Percentiles rank a stretch among this genome's conserved stretches.
These are phyloP conservation scores for Phytophthora multivora DNA, from an alignment of 352 stramenopile genomes.

Conservation along the genomic window DNA sequence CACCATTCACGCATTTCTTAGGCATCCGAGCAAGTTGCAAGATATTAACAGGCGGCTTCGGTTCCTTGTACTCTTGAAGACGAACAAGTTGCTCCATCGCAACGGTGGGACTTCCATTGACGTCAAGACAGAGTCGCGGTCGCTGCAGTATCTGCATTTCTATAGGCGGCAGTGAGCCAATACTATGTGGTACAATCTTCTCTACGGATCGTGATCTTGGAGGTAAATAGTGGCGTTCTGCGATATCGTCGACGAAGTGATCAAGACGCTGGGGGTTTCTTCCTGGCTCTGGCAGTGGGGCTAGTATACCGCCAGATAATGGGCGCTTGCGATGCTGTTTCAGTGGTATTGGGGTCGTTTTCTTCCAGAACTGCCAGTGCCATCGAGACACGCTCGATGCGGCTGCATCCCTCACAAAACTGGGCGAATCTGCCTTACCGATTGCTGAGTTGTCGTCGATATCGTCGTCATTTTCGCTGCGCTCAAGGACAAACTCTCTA, in stretches of 20 bases:
- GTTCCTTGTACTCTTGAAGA: slow-evolving; percentile 42
- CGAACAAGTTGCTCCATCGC: slow-evolving; percentile 58
- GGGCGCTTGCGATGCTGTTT: slow-evolving; percentile 20
- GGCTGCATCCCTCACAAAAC: slow-evolving; percentile 10
- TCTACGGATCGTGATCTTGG: slow-evolving; percentile 1
- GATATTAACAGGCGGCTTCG: slow-evolving; percentile 26
- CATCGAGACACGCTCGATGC: slow-evolving; percentile 13
- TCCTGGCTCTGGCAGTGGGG: slow-evolving; percentile 13
- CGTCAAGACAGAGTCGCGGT: slow-evolving; percentile 43
- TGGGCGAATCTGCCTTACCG: slow-evolving; percentile 1
- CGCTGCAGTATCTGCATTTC: slow-evolving; percentile 49
- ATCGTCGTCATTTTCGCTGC: slow-evolving; percentile 35
- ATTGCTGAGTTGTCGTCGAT: not conserved
- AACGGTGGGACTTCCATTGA: slow-evolving; percentile 23
- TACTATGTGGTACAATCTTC: not conserved
- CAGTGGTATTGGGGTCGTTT: not conserved
- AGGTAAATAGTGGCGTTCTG: not conserved
- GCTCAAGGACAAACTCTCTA: slow-evolving; percentile 20
- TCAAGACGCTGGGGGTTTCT: not conserved
- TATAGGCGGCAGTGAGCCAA: slow-evolving; percentile 36
- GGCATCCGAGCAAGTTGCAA: slow-evolving; percentile 53
- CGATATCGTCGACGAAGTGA: not conserved
- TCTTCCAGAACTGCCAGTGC: slow-evolving; percentile 35
- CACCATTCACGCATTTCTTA: slow-evolving; percentile 48
- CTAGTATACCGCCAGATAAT: slow-evolving; percentile 11